Evolutionary conservation across 805 yeast genomes (phyloP).

Genomic region (Ogataea wickerhamii): DNA sequence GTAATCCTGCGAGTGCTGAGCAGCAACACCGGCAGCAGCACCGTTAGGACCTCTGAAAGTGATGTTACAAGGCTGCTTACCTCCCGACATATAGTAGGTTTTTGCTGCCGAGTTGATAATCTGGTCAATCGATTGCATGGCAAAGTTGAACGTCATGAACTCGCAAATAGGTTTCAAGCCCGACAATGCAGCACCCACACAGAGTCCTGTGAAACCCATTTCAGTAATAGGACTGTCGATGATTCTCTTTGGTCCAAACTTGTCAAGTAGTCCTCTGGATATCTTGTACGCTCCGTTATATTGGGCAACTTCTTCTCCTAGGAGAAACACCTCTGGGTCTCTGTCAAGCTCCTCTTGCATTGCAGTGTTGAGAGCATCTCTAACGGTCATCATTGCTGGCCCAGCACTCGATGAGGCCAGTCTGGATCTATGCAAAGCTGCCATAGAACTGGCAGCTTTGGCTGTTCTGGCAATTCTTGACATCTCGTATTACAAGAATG

Average conservation of each 20-base stretch:
- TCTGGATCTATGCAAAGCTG: conserved; percentile 22
- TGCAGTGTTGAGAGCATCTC: conserved; percentile 95
- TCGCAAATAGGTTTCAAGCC: conserved; percentile 97
- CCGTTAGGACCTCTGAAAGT: conserved; percentile 99
- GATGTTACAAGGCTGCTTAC: conserved; percentile 94
- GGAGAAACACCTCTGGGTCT: conserved; percentile 87
- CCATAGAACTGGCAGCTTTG: conserved; percentile 16
- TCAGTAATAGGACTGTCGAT: conserved; percentile 98
- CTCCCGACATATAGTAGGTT: conserved; percentile 99
- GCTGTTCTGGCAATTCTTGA: conserved; percentile 8
- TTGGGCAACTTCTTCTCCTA: conserved; percentile 99
- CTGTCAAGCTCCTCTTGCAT: conserved; percentile 96
- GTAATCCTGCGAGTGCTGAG: conserved; percentile 98
- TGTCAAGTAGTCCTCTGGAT: conserved; percentile 90
- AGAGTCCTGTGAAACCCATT: conserved; percentile 96
- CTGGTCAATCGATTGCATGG: conserved; percentile 99
- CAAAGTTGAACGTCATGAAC: conserved; percentile 98
- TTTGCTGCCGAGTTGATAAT: conserved; percentile 98
- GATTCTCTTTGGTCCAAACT: conserved; percentile 91
- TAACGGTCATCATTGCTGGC: conserved; percentile 72
- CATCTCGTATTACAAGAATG: not conserved
- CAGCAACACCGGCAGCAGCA: conserved; percentile 99
- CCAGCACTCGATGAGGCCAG: conserved; percentile 48
- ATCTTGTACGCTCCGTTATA: conserved; percentile 99
- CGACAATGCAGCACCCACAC: conserved; percentile 94